Conservation (phyloP, 1,139 yeast genomes). For the Candida gigantensis region DNA sequence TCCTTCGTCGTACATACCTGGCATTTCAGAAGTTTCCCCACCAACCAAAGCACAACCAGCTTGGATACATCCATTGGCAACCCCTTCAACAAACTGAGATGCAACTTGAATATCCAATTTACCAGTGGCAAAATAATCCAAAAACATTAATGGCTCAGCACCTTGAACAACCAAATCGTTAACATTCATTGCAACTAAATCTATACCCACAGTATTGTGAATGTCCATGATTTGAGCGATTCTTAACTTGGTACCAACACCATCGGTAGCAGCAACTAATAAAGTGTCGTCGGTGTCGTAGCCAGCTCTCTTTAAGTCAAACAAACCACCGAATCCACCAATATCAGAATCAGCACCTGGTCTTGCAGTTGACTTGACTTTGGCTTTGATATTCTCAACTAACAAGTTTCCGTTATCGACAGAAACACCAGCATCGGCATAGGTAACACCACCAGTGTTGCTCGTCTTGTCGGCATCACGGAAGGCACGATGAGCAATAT, state of each 20-base stretch:
- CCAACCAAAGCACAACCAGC: conserved; percentile 99
- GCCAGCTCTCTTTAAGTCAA: conserved; percentile 88
- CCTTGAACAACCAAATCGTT: conserved; percentile 98
- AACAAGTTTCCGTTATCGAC: conserved; percentile 92
- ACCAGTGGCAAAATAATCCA: conserved; percentile 96
- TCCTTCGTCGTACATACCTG: conserved; percentile 93
- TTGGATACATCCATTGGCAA: conserved; percentile 91
- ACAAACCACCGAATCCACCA: conserved; percentile 98
- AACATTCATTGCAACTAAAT: conserved; percentile 97
- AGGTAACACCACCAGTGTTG: conserved; percentile 57
- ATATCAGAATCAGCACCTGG: conserved; percentile 97
- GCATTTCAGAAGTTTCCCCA: conserved; percentile 99
- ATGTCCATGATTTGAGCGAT: conserved; percentile 88
- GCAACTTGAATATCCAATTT: conserved; percentile 83
- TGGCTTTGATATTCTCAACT: conserved; percentile 86
- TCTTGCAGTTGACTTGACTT: conserved; percentile 93
- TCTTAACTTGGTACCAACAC: conserved; percentile 96
- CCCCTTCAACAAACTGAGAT: conserved; percentile 89
- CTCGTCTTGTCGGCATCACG: conserved; percentile 42
- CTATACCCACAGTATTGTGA: conserved; percentile 97
- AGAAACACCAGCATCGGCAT: conserved; percentile 94
- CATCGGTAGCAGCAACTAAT: conserved; percentile 97
- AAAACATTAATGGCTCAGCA: conserved; percentile 93
- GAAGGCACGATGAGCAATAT: conserved; percentile 96
- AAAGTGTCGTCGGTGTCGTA: conserved; percentile 74